phyloP scores from a whole-genome alignment of 768 basidiomycete species.

The Lactarius akahatsu region DNA sequence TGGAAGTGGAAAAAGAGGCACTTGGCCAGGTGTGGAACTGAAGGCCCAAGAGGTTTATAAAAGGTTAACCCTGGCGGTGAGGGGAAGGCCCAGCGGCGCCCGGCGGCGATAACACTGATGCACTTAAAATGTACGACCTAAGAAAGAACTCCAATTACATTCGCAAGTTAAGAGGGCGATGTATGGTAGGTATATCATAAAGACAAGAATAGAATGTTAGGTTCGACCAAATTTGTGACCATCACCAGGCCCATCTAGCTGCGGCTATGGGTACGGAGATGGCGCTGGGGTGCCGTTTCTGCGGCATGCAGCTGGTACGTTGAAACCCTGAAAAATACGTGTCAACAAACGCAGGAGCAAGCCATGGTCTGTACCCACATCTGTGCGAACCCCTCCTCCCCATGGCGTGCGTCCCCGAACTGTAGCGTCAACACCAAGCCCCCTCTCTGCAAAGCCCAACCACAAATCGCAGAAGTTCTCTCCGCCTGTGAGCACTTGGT shows the following conservation, averaged over 20 bases:
- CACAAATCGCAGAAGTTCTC: conserved; percentile 91
- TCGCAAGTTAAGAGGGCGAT: background rate
- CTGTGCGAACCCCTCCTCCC: conserved; percentile 84
- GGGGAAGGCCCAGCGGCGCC: no score
- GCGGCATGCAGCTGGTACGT: conserved; percentile 44
- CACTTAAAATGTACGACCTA: background rate
- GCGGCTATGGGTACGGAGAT: conserved; percentile 33
- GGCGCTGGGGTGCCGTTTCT: conserved; percentile 32
- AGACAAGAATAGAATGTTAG: background rate
- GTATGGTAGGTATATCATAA: no score
- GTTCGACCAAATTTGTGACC: no score
- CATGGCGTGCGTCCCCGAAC: conserved; percentile 81
- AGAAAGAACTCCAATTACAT: conserved; percentile 6
- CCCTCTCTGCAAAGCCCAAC: conserved; percentile 79
- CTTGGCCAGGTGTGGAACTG: background rate
- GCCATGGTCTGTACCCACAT: conserved; percentile 42
- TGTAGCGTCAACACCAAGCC: conserved; percentile 74
- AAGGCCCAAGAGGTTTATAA: background rate
- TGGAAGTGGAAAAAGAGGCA: background rate
- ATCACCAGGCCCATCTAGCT: conserved; percentile 38
- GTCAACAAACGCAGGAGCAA: background rate
- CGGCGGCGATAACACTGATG: background rate
- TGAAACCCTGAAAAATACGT: conserved; percentile 38
- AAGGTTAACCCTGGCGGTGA: background rate
- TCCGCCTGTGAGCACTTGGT: conserved; percentile 84